phyloP scores from a whole-genome alignment of 1,284 basidiomycete species.

The Ustilago loliicola region DNA sequence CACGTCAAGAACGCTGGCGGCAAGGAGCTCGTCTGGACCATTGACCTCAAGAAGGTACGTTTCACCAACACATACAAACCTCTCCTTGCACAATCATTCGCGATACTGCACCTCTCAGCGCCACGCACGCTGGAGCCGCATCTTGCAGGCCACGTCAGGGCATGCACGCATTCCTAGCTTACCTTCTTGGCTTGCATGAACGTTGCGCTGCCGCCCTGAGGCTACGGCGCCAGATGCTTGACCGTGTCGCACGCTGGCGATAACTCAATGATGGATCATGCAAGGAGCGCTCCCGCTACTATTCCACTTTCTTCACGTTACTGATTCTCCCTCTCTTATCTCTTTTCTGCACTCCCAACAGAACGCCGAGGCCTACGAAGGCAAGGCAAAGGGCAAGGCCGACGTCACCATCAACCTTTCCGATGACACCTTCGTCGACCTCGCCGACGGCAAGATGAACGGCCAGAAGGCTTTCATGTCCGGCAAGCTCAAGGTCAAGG shows the following conservation, averaged over 20 bases:
- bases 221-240: too few relatives aligned
- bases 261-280: background rate
- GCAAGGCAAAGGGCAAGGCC: constrained; percentile 70
- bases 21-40: constrained; percentile 80
- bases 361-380: constrained; percentile 69
- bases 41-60: constrained; percentile 87
- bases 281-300: background rate
- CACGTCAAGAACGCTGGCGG: constrained; percentile 83
- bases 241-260: background rate
- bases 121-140: too few relatives aligned
- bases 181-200: background rate
- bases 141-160: too few relatives aligned
- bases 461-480: constrained; percentile 71
- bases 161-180: too few relatives aligned
- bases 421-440: constrained; percentile 69
- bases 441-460: constrained; percentile 70
- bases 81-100: background rate
- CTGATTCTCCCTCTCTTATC: constrained; percentile 7
- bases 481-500: constrained; percentile 69
- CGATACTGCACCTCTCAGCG: background rate
- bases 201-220: background rate
- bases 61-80: background rate
- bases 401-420: constrained; percentile 69
- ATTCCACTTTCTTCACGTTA: background rate
- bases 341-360: constrained; percentile 23